A percentile compares a stretch with the other conserved stretches of the same genome.
These are phyloP conservation scores for Fusarium pseudograminearum DNA, from an alignment of 2,329 filamentous ascomycete genomes.

Conservation along the genomic window DNA sequence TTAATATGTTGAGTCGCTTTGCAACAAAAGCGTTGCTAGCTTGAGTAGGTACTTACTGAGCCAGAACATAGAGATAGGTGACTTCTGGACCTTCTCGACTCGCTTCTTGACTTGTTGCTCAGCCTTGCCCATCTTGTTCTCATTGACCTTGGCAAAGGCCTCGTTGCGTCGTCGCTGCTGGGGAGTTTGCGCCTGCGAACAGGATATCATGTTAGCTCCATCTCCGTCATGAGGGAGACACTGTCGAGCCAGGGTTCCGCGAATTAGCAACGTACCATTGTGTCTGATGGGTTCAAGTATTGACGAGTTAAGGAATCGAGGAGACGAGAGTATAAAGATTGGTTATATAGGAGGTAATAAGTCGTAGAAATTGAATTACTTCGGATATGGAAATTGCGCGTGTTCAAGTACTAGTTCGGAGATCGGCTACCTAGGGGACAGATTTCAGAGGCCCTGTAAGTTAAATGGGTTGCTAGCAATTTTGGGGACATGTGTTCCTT, in stretches of 20 bases:
- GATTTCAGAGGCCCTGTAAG: slow-evolving; percentile 42
- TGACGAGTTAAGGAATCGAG: neutral
- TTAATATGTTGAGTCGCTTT: slow-evolving; percentile 18
- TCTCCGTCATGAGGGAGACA: slow-evolving; percentile 38
- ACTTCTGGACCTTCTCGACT: slow-evolving; percentile 66
- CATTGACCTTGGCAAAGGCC: slow-evolving; percentile 80
- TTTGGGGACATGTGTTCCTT: slow-evolving; percentile 53
- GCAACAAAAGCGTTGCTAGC: neutral
- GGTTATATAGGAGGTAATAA: slow-evolving; percentile 14
- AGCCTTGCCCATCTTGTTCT: slow-evolving; percentile 81
- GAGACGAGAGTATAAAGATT: neutral
- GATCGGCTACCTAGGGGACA: slow-evolving; percentile 46
- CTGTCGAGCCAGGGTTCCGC: slow-evolving; percentile 1
- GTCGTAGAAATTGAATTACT: slow-evolving; percentile 3
- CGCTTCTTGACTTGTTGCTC: slow-evolving; percentile 72
- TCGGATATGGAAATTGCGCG: slow-evolving; percentile 15
- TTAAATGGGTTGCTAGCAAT: slow-evolving; percentile 36
- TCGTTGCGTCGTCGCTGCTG: slow-evolving; percentile 85
- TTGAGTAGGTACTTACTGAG: slow-evolving; percentile 62
- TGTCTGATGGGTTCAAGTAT: neutral
- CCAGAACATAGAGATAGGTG: slow-evolving; percentile 74
- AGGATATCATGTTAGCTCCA: slow-evolving; percentile 33
- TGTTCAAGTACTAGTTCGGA: slow-evolving; percentile 31
- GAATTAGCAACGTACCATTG: slow-evolving; percentile 33
- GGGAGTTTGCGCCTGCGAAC: slow-evolving; percentile 79